Base-by-base conservation (phyloP, 192 early-diverging fungal species). In the Coemansia umbellata region DNA sequence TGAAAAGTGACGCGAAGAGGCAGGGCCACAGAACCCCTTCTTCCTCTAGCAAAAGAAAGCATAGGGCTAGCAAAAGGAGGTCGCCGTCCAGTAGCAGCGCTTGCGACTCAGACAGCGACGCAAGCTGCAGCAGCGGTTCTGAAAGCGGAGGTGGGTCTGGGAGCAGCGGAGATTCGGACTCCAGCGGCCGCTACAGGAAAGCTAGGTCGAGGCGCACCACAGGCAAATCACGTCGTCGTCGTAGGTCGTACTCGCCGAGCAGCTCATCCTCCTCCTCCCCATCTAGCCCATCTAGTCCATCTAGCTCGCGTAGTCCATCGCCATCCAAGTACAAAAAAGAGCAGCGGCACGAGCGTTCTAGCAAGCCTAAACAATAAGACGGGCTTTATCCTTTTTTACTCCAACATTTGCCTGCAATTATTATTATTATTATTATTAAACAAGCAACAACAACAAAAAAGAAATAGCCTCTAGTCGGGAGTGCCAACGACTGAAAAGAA, bases 401-500 rank as follows among this genome's bases (percentile, higher is more conserved):
- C n/a, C n/a, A n/a, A n/a, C n/a, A n/a, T n/a, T n/a, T n/a, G n/a
- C n/a, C n/a, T n/a, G n/a, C n/a, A n/a, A n/a, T n/a, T n/a, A n/a
- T n/a, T n/a, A n/a, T n/a, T n/a, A n/a, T n/a, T n/a, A n/a, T n/a
- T n/a, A n/a, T n/a, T n/a, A n/a, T n/a, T n/a, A 50, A 24, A 53
- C 27, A 9, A 1, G 31, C 27, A 50, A 44, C 14, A 36, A 8
- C 21, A 55, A 31, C 4, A 47, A 11, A 50, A 32, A 32, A 1
- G 35, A 28, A 55, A 28, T 3, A 17, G n/a, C 8, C 21, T 36
- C n/a, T n/a, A 26, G 23, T 44, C 27, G 21, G 32, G 51, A 22
- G 31, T 40, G 3, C 32, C 52, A 14, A n/a, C 30, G 15, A 55
- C 30, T 0, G 63, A 73, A 52, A 64, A 73, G 45, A 66, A 66